These are phyloP conservation scores for Rhizophagus prolifer DNA, from an alignment of 192 early-diverging fungal genomes.

Conservation along the genomic window DNA sequence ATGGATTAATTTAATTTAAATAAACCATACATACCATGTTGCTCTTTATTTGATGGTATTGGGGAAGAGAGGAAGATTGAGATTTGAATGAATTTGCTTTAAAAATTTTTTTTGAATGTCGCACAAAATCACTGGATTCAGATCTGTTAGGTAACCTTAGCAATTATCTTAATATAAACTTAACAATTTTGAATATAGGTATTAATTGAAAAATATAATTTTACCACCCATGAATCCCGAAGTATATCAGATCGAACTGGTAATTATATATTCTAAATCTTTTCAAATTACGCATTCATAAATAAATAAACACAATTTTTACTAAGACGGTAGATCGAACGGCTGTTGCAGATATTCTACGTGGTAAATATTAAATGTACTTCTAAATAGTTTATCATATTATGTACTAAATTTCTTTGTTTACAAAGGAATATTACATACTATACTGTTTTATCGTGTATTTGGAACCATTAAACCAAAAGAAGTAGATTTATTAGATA, in stretches of 20 bases:
- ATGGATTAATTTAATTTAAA: not conserved
- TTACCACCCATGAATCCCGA: conserved; percentile 25
- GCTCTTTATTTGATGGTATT: not conserved
- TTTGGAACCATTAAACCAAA: conserved; percentile 53
- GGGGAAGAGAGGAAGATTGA: not conserved
- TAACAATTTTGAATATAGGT: no score
- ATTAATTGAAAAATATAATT: no score
- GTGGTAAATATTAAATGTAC: conserved; percentile 29
- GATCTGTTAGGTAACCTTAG: no score
- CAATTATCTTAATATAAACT: no score
- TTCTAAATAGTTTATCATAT: no score
- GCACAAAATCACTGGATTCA: not conserved
- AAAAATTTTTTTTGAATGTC: not conserved
- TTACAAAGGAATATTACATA: conserved; percentile 50
- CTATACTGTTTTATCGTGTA: conserved; percentile 62
- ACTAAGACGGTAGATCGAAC: conserved; percentile 34
- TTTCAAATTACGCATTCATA: not conserved
- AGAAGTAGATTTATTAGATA: conserved; percentile 54
- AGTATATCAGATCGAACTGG: conserved; percentile 42
- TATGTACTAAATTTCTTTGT: not conserved
- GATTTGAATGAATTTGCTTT: not conserved
- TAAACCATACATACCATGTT: not conserved
- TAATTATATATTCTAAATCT: conserved; percentile 4
- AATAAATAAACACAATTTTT: conserved; percentile 4
- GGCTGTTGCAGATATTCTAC: conserved; percentile 39